Base-by-base conservation (phyloP, 2,329 filamentous ascomycete species). In the Exophiala spinifera region DNA sequence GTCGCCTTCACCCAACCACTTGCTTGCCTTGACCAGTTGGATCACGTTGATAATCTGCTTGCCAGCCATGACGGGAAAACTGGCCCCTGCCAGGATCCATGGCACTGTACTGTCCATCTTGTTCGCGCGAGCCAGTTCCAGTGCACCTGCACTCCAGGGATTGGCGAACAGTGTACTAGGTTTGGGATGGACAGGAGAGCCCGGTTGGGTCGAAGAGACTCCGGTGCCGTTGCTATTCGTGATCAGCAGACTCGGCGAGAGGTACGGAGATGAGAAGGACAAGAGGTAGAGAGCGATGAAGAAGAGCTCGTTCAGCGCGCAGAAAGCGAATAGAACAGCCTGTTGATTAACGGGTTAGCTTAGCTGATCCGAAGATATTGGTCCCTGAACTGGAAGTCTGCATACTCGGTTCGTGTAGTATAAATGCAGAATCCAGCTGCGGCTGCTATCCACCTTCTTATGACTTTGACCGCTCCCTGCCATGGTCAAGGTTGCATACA, bases 241-340 rank as follows among this genome's bases (percentile, higher is more conserved):
- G 25, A 58, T 56, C 53, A 86, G 84, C 49, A 97, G 86, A 54
- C 89, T 89, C 1, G 94, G 92, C 1, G 90, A 94, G 51, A 97
- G 83, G 34, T 85, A 82, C 1, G 92, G 92, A 53, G 89, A 95
- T 55, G 89, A 95, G 79, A 99, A 99, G 66, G 91, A 96, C 56
- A 99, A 86, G 50, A 99, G 87, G 76, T 99, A 99, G 59, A 99
- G 84, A 25, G 90, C 91, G 69, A 99, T 96, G 80, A 99, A 99
- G 81, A 96, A 99, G 61, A 91, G 76, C 74, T 99, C 94, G 72
- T 99, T 99, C 63, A 95, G 76, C 54, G 84, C 80, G 78, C 94
- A 99, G 74, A 90, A 89, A 59, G 89, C 74, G 76, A 99, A 99
- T 39, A 99, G 81, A 43, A 99, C 91, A 51, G 79, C 87, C 92